Base-by-base conservation (phyloP, 2,329 filamentous ascomycete species). In the Penicillium hordei region DNA sequence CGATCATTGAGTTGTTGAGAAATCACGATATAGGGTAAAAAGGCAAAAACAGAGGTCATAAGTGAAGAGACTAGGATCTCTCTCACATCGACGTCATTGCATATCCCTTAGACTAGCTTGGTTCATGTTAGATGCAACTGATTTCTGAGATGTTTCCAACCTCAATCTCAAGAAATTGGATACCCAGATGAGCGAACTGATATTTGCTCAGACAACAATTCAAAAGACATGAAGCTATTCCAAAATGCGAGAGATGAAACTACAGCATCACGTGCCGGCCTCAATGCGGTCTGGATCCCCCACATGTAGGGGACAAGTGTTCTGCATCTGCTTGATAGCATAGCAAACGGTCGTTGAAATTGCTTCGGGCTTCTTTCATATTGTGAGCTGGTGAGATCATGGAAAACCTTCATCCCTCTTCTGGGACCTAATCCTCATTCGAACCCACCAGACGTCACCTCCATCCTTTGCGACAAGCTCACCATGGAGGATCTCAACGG, bases 401-500 rank as follows among this genome's bases (percentile, higher is more conserved):
- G 60, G 62, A 57, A 58, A 50, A 25, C 46, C 58, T 40, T 58
- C 46, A 52, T 55, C 53, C 52, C 60, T 34, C 21, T 51, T 49
- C 55, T 44, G 57, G 49, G 53, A 53, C 43, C 55, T 60, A 52
- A 55, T 64, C 65, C 67, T 67, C 61, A 64, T 60, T 27, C 54
- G 44, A 59, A 50, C 36, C 49, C 53, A 61, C 62, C 62, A 67
- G 63, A 67, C 63, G 52, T 48, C 55, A 49, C 53, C 31, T 33
- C 12, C 45, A 48, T 42, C 55, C 53, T 48, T 56, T 29, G 39
- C 48, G 42, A 55, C 57, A 48, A 42, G 21, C 21, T 29, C 60
- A 60, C 55, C 53, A 81, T 81, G 79, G 78, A 81, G 50, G 79
- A 81, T 61, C 70, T 81, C 39, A 76, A 72, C 56, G 78, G 78